Conservation (phyloP, 805 yeast genomes). For the Clavispora vitiphila region DNA sequence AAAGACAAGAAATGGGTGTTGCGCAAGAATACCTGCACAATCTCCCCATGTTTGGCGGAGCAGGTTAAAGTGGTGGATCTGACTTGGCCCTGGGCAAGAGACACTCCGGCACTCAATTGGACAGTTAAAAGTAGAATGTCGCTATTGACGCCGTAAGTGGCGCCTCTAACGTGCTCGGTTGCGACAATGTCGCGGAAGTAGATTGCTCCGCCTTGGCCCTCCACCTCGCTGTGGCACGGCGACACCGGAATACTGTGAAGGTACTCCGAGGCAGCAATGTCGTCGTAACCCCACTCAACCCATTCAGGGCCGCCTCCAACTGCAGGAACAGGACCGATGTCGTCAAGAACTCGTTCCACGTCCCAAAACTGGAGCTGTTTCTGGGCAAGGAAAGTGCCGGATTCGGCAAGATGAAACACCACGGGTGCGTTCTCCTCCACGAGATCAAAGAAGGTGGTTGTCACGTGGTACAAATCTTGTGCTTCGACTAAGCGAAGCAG, state of each 20-base stretch:
- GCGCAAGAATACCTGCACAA: slow-evolving; percentile 13
- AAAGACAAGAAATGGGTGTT: slow-evolving; percentile 9
- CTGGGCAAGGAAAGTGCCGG: slow-evolving; percentile 7
- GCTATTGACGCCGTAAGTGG: slow-evolving; percentile 3
- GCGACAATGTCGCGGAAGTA: slow-evolving; percentile 6
- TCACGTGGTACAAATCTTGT: not conserved
- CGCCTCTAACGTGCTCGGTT: slow-evolving; percentile 2
- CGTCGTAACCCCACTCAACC: slow-evolving; percentile 1
- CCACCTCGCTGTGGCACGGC: slow-evolving; percentile 12
- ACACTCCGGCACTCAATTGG: slow-evolving; percentile 1
- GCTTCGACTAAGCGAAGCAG: not conserved
- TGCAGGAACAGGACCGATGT: not conserved
- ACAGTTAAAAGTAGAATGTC: slow-evolving; percentile 2
- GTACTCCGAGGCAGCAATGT: not conserved
- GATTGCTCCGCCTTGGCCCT: slow-evolving; percentile 13
- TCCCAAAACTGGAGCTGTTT: slow-evolving; percentile 4
- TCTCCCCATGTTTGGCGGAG: slow-evolving; percentile 9
- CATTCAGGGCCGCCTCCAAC: not conserved
- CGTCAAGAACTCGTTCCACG: slow-evolving; percentile 2
- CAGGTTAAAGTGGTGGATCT: slow-evolving; percentile 7
- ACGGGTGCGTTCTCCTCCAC: not conserved
- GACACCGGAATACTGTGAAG: slow-evolving; percentile 7
- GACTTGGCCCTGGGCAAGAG: slow-evolving; percentile 3
- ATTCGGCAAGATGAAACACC: slow-evolving; percentile 5
- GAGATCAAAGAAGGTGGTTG: not conserved